Evolutionary conservation across 2,329 filamentous ascomycete species (phyloP).

Genomic region (Fusarium drepaniforme): DNA sequence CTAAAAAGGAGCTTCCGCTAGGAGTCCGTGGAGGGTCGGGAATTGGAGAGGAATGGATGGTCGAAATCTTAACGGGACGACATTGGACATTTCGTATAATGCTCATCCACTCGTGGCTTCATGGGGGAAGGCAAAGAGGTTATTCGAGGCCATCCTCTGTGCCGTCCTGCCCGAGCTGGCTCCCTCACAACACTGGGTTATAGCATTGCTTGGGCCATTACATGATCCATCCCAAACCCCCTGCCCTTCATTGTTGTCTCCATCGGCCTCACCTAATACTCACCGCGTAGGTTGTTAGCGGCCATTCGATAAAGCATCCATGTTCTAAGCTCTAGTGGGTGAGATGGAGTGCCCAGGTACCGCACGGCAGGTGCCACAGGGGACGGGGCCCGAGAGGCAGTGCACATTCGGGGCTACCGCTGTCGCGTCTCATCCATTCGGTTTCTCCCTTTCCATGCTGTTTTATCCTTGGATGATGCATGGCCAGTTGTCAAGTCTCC

Average conservation of each 20-base stretch:
- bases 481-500: neutral
- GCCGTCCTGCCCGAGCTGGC: slow-evolving; percentile 13
- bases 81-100: slow-evolving; percentile 5
- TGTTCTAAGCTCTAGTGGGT: neutral
- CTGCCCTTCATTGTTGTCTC: slow-evolving; percentile 1
- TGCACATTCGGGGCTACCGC: slow-evolving; percentile 1
- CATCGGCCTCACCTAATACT: slow-evolving; percentile 20
- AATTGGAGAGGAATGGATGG: neutral
- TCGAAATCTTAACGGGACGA: slow-evolving; percentile 13
- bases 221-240: slow-evolving; percentile 17
- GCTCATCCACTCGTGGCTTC: slow-evolving; percentile 1
- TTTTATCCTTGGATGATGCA: neutral
- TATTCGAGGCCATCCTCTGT: neutral
- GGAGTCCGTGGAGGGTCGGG: slow-evolving; percentile 16
- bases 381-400: neutral
- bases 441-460: neutral
- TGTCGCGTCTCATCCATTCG: slow-evolving; percentile 2
- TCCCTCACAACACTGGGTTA: slow-evolving; percentile 16
- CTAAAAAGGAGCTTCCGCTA: slow-evolving; percentile 28
- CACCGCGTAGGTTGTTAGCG: slow-evolving; percentile 23
- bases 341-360: slow-evolving; percentile 8
- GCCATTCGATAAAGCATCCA: neutral
- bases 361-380: neutral
- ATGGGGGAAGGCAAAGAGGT: neutral
- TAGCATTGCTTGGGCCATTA: slow-evolving; percentile 8